A percentile compares a stretch with the other conserved stretches of the same genome.
Conservation (phyloP, 2,329 filamentous ascomycete genomes). For the Herpotrichia juniperi region DNA sequence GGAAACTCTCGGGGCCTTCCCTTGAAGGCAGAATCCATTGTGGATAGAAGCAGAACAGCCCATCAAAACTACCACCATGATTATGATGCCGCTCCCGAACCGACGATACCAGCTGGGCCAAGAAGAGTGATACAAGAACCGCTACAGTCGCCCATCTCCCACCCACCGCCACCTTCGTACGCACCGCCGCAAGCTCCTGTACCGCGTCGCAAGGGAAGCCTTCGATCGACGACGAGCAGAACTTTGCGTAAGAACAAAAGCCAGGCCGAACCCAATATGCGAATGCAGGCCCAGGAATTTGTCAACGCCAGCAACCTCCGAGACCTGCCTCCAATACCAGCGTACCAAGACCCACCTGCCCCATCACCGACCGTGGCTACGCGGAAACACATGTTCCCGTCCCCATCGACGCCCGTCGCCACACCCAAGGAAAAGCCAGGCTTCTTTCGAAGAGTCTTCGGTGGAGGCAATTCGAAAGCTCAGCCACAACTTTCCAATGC, state of each 20-base stretch:
- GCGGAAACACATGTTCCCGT: conserved; percentile 51
- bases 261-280: conserved; percentile 48
- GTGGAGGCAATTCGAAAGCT: conserved; percentile 60
- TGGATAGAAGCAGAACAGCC: conserved; percentile 51
- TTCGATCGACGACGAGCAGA: conserved; percentile 61
- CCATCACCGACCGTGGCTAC: conserved; percentile 61
- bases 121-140: conserved; percentile 59
- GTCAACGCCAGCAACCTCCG: conserved; percentile 53
- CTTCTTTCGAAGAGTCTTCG: conserved; percentile 94
- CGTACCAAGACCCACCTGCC: conserved; percentile 56
- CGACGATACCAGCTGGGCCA: conserved; percentile 81
- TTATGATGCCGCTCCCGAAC: conserved; percentile 84
- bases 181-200: conserved; percentile 48
- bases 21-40: conserved; percentile 50
- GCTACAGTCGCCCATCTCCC: conserved; percentile 46
- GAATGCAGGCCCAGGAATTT: conserved; percentile 55
- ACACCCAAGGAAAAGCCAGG: conserved; percentile 70
- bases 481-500: conserved; percentile 38
- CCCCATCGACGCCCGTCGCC: conserved; percentile 47
- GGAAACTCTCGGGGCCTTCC: conserved; percentile 29
- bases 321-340: conserved; percentile 51
- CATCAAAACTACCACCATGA: conserved; percentile 60
- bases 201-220: conserved; percentile 63
- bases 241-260: conserved; percentile 52
- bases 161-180: conserved; percentile 46